Evolutionary conservation across 345 rosid genomes (phyloP), one percentile per base, ranked within the genome.

Genomic region (Brassica juncea): DNA sequence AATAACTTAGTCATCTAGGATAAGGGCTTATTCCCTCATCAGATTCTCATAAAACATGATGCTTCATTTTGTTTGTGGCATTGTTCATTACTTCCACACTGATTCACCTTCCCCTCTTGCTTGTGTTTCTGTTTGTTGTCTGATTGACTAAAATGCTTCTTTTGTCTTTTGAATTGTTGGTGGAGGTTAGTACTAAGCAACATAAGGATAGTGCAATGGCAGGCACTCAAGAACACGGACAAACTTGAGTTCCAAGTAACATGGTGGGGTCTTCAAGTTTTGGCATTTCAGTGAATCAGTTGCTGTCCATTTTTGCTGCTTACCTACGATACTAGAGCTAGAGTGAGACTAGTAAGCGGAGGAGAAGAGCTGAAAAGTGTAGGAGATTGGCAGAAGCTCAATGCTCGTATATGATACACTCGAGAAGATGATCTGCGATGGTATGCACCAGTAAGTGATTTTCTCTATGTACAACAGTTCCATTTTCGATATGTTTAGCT

Each of bases 101-200:
- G 97, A 95, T 82, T 88, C 87, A 55, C 94, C 97, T 79, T 95
- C 99, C 82, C 99, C 99, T 73, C 97, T 94, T 54, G 94, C 94
- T 79, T 93, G 99, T 31, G 34, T 44, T 1, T 44, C 15, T n/a
- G 54, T n/a, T 6, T 27, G 39, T 10, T 60, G 47, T 60, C 21
- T 58, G 9, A 15, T 61, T 27, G 16, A 58, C 19, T 19, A 19
- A 19, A 19, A 19, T 19, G 19, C 19, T 19, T 19, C 19, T 19
- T 19, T 19, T 19, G 19, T 19, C 19, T 62, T 47, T 15, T 79
- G 27, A 23, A 58, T 28, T 83, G 28, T 76, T 92, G 99, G 98
- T 84, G 98, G 99, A 59, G 99, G 99, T 23, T 75, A 64, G 96
- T 90, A 75, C 94, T 96, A 32, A 88, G 96, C 83, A 95, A 95